Percentiles rank a stretch among this genome's conserved stretches.
Evolutionary conservation across 345 rosid species (phyloP).

Genomic region (Salix arbutifolia): DNA sequence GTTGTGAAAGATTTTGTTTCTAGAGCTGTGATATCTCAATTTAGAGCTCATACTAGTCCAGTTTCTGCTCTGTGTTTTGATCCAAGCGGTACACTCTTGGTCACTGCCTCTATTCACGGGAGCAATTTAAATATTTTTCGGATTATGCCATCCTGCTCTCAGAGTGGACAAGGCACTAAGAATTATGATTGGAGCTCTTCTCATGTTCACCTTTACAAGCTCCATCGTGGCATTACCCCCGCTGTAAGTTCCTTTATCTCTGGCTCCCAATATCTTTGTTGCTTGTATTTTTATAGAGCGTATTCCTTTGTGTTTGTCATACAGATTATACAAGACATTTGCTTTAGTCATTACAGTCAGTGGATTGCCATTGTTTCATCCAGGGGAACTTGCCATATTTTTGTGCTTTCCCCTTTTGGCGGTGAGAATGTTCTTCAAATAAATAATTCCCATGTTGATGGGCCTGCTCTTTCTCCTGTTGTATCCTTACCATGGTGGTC

Average conservation of each 20-base stretch:
- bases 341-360: conserved; percentile 87
- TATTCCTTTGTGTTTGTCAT: conserved; percentile 14
- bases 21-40: conserved; percentile 79
- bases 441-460: conserved; percentile 59
- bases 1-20: conserved; percentile 84
- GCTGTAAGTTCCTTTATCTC: conserved; percentile 53
- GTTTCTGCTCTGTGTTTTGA: conserved; percentile 93
- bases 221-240: conserved; percentile 94
- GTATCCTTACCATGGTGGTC: conserved; percentile 92
- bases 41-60: conserved; percentile 93
- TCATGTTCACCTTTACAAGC: conserved; percentile 94
- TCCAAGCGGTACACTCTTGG: conserved; percentile 87
- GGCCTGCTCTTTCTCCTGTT: conserved; percentile 64
- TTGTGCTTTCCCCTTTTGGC: conserved; percentile 85
- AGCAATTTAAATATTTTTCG: conserved; percentile 87
- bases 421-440: conserved; percentile 85
- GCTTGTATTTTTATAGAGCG: conserved; percentile 2
- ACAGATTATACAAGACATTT: conserved; percentile 92
- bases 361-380: conserved; percentile 91
- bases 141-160: conserved; percentile 65
- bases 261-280: conserved; percentile 4
- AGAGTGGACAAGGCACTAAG: conserved; percentile 51
- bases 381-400: conserved; percentile 87
- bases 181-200: conserved; percentile 84
- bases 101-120: conserved; percentile 89